Base-by-base conservation (phyloP, 73 alveolate species). In the Blepharisma japonicum region DNA sequence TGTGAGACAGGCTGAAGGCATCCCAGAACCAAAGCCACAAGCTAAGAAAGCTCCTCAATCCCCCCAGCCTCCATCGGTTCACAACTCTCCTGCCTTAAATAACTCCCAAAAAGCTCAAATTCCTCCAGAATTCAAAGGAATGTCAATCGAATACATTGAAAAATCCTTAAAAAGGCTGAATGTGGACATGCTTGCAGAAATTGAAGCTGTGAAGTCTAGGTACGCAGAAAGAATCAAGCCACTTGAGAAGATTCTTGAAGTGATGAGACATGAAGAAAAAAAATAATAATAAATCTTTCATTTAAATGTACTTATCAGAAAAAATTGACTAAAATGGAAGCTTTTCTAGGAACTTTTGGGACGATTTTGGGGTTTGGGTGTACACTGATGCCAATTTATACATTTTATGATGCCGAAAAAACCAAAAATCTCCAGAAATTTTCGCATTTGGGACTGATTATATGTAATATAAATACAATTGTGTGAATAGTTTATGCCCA, bases 121-220 rank as follows among this genome's bases (percentile, higher is more conserved):
- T 2, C 92, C 92, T 18, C 51, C 50, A n/a, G 89, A 86, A 68
- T 50, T 82, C 5, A 27, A 49, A 86, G 92, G 84, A 5, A 45
- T 86, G 56, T 42, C 80, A 42, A 66, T n/a, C 9, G 83, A 61
- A 8, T 55, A 79, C 54, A 55, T 86, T 27, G 86, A 86, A n/a
- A 7, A 21, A 48, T 71, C 76, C 56, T 20, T 86, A 9, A 76
- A 46, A 7, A 55, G 81, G 45, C 76, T 86, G 21, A n/a, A 77
- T 5, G 68, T 76, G 6, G 92, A 78, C 39, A 71, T 81, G 86
- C 83, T 81, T 21, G 92, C 92, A 5, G 92, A 81, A 54, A 80
- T 86, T 21, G 86, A 71, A 50, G 89, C 80, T 6, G 77, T 86
- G 20, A 83, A 77, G 46, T 6, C 11, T 21, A 42, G 87, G 20